Conservation (phyloP, 2,329 filamentous ascomycete genomes). For the Monosporascus ibericus region DNA sequence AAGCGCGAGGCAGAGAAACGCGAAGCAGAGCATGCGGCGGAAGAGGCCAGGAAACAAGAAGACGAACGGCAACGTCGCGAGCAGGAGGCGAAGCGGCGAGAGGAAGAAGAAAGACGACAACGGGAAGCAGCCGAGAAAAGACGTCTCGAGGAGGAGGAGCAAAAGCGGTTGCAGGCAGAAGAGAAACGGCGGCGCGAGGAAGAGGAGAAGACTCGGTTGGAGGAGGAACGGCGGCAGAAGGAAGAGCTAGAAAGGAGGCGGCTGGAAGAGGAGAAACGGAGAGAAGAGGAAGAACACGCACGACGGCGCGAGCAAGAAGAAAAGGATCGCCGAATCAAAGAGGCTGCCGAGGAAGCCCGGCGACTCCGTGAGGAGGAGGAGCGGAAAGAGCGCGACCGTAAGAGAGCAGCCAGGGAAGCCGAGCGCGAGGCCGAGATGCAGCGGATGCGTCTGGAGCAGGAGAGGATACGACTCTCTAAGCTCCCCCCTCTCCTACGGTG, state of each 20-base stretch:
- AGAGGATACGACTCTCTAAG: slow-evolving; percentile 47
- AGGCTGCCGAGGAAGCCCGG: slow-evolving; percentile 43
- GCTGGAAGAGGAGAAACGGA: slow-evolving; percentile 32
- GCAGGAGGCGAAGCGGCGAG: slow-evolving; percentile 31
- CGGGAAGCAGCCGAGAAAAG: slow-evolving; percentile 22
- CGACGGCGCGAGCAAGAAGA: slow-evolving; percentile 36
- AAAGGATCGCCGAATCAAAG: slow-evolving; percentile 39
- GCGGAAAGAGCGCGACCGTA: slow-evolving; percentile 42
- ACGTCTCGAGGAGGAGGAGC: slow-evolving; percentile 20
- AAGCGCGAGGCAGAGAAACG: slow-evolving; percentile 24
- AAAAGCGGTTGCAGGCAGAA: slow-evolving; percentile 27
- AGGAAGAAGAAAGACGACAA: slow-evolving; percentile 25
- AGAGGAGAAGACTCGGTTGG: slow-evolving; percentile 25
- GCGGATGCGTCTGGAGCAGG: slow-evolving; percentile 47
- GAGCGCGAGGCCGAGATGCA: slow-evolving; percentile 47
- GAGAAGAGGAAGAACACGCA: slow-evolving; percentile 32
- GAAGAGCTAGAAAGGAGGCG: slow-evolving; percentile 19
- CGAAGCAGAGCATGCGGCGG: slow-evolving; percentile 20
- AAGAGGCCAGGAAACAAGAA: slow-evolving; percentile 23
- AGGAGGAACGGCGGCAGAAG: slow-evolving; percentile 22
- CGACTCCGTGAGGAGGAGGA: slow-evolving; percentile 47
- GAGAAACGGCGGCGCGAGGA: slow-evolving; percentile 32
- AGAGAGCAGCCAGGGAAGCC: slow-evolving; percentile 33
- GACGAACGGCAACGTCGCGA: slow-evolving; percentile 29
- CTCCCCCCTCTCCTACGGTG: slow-evolving; percentile 56